phyloP scores from a whole-genome alignment of 139 green algal genomes.

The Zygnema circumcarinatum region DNA sequence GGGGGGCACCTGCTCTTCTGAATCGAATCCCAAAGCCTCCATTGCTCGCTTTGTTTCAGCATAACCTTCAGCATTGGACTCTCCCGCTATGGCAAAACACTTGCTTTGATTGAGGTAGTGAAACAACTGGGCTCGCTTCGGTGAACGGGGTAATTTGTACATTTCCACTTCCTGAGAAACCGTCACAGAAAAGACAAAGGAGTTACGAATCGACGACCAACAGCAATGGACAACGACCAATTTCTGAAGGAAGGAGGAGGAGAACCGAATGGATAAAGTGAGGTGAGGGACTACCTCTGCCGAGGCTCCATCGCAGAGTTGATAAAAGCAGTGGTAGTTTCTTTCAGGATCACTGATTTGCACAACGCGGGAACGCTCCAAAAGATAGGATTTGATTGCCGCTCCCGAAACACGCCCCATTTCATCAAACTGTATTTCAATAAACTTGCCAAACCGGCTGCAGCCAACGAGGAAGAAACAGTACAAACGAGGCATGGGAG shows the following conservation, averaged over 20 bases:
- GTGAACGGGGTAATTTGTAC: conserved; percentile 10
- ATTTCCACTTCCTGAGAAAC: conserved; percentile 41
- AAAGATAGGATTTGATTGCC: conserved; percentile 85
- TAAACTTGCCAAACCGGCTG: conserved; percentile 97
- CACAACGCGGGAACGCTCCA: conserved; percentile 95
- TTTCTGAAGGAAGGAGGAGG: too few species aligned
- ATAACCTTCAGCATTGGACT: conserved; percentile 78
- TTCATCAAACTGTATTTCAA: conserved; percentile 95
- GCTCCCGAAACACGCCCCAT: conserved; percentile 58
- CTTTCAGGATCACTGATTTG: conserved; percentile 92
- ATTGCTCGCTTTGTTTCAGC: conserved; percentile 85
- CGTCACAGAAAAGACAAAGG: too few species aligned
- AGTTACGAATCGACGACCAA: too few species aligned
- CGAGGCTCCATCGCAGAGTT: conserved; percentile 89
- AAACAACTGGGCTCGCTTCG: conserved; percentile 32
- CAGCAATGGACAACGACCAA: too few species aligned
- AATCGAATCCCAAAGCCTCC: conserved; percentile 88
- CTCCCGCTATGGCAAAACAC: conserved; percentile 81
- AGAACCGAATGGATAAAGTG: too few species aligned
- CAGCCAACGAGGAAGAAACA: too few species aligned
- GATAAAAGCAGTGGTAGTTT: conserved; percentile 99
- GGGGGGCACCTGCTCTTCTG: conserved; percentile 55
- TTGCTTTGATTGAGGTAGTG: conserved; percentile 87
- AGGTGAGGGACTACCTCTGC: too few species aligned
- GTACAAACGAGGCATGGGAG: too few species aligned